Percentiles rank a stretch among this genome's conserved stretches.
phyloP scores from a whole-genome alignment of 2,329 filamentous ascomycete genomes.

The Talaromyces albobiverticillius region DNA sequence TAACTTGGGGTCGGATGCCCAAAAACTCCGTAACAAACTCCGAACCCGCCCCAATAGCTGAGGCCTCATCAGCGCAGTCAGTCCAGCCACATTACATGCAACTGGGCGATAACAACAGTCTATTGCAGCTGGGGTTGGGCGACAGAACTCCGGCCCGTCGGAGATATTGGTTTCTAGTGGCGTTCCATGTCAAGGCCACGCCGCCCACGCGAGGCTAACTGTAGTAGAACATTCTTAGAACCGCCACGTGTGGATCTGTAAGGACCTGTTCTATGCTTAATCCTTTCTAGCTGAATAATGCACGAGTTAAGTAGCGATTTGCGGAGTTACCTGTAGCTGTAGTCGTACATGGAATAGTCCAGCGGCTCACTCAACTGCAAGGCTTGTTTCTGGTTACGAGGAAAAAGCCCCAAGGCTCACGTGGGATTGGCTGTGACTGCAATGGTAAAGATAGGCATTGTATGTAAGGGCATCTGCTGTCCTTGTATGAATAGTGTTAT shows the following conservation, averaged over 20 bases:
- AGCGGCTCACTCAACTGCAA: no score
- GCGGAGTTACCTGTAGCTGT: neutral
- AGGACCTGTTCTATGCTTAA: neutral
- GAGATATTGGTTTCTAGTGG: neutral
- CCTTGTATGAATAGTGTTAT: no score
- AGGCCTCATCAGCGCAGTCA: neutral
- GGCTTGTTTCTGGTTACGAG: no score
- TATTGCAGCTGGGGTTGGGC: no score
- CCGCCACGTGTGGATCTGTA: neutral
- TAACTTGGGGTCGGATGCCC: conserved; percentile 1
- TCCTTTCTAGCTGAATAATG: neutral
- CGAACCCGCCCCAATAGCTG: neutral
- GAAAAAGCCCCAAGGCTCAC: neutral
- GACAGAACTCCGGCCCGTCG: conserved; percentile 4
- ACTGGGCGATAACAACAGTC: no score
- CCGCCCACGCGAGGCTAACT: neutral
- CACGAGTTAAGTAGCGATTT: neutral
- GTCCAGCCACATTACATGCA: no score
- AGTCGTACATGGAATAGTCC: no score
- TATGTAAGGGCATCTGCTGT: no score
- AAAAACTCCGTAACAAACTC: conserved; percentile 5
- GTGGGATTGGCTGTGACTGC: neutral
- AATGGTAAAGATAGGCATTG: no score
- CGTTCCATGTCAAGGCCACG: neutral
- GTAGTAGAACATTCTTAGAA: neutral